These are phyloP conservation scores for Anaeramoeba flamelloides DNA, from an alignment of 78 protist species.

Conservation along the genomic window DNA sequence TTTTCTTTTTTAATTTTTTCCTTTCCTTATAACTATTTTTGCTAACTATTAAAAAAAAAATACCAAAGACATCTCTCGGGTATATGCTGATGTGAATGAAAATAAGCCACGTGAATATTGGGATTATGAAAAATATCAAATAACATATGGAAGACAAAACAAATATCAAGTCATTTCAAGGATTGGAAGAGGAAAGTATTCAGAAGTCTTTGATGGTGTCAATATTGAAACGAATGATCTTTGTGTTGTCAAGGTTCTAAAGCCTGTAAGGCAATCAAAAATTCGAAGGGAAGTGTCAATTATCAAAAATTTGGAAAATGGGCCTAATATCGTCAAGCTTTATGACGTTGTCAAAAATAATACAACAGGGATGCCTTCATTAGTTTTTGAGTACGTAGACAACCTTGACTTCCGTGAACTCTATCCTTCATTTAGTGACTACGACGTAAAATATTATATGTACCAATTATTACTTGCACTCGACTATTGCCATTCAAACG, in stretches of 20 bases:
- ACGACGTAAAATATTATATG: conserved; percentile 86
- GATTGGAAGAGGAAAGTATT: conserved; percentile 97
- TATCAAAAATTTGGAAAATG: conserved; percentile 80
- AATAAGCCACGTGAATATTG: neutral
- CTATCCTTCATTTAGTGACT: conserved; percentile 78
- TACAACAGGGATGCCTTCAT: conserved; percentile 68
- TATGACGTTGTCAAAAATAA: conserved; percentile 88
- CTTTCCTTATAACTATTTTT: no score
- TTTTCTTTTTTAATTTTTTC: no score
- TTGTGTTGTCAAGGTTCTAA: conserved; percentile 46
- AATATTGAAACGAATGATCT: conserved; percentile 26
- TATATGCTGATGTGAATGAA: neutral
- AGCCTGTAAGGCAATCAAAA: conserved; percentile 66
- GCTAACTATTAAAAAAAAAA: no score
- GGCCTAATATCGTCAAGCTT: conserved; percentile 79
- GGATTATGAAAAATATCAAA: neutral
- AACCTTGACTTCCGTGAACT: conserved; percentile 76
- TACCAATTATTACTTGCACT: conserved; percentile 85
- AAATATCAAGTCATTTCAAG: conserved; percentile 79
- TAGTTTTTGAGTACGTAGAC: conserved; percentile 89
- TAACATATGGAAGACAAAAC: conserved; percentile 31
- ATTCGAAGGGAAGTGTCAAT: conserved; percentile 90
- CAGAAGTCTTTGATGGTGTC: conserved; percentile 95
- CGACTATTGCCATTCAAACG: conserved; percentile 79
- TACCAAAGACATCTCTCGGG: no score